Base-by-base conservation (phyloP, 495 filamentous ascomycete genomes). In the Rusavskia elegans region DNA sequence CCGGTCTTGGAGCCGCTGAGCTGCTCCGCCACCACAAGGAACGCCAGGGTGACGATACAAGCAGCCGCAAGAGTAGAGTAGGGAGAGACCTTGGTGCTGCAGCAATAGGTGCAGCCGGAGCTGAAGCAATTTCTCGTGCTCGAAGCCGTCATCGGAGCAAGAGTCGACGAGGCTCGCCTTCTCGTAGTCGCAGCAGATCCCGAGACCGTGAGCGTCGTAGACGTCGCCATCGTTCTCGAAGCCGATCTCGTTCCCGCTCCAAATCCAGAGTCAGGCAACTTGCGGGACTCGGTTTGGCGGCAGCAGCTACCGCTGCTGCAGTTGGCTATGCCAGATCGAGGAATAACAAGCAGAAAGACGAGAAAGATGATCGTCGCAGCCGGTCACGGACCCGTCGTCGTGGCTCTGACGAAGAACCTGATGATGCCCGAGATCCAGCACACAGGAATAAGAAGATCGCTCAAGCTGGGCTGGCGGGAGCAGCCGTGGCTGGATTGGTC, bases 281-380 rank as follows among this genome's bases (percentile, higher is more conserved):
- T 32, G 79, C 82, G 38, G 84, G 81, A 38, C 67, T 89, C 19
- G 87, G 84, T 20, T 76, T 89, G 45, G 87, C 87, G 46, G 87
- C 86, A 25, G 87, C 85, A 17, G 82, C 88, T 39, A 76, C 89
- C 36, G 89, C 85, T 45, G 81, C 87, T 27, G 88, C 84, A 25
- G 81, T 84, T 25, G 89, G 88, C 55, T 81, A 86, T 50, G 81
- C 81, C 55, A 74, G 80, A 39, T 79, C 77, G 56, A 79, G 76
- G 55, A 78, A 78, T 51, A 79, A 80, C 58, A 72, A 76, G 9
- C 32, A 35, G 32, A 35, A 35, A 35, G 73, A 81, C n/a, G 77
- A 79, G 50, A 78, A 83, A 56, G 76, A 80, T 46, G 59, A 71
- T 30, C 70, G 73, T 44, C 80, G 84, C 55, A 85, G 88, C 48